phyloP scores from a whole-genome alignment of 2,329 filamentous ascomycete species.

The Allantophomopsis lycopodina region DNA sequence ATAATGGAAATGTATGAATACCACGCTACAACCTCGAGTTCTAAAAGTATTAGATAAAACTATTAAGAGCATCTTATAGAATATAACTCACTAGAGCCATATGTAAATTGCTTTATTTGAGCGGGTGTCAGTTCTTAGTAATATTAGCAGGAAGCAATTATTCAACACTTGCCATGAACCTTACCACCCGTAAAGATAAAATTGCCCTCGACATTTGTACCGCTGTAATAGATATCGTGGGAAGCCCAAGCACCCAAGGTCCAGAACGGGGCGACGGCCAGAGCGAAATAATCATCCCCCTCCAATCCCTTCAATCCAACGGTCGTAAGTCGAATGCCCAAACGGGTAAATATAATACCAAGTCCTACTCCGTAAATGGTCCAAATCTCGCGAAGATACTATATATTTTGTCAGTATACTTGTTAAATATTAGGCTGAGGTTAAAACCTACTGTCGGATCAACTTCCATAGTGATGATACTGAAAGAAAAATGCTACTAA shows the following conservation, averaged over 20 bases:
- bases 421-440: too few relatives aligned
- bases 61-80: constrained; percentile 13
- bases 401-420: not conserved
- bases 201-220: constrained; percentile 14
- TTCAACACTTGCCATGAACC: constrained; percentile 19
- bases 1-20: constrained; percentile 22
- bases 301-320: constrained; percentile 22
- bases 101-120: constrained; percentile 16
- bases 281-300: constrained; percentile 22
- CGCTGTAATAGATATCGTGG: constrained; percentile 8
- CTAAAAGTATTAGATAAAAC: constrained; percentile 16
- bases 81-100: constrained; percentile 6
- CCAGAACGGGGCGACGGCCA: too few relatives aligned
- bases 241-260: too few relatives aligned
- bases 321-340: constrained; percentile 20
- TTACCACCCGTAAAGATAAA: constrained; percentile 22
- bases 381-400: constrained; percentile 18
- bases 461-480: too few relatives aligned
- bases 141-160: not conserved
- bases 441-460: too few relatives aligned
- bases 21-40: constrained; percentile 23
- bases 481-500: too few relatives aligned
- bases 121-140: constrained; percentile 11
- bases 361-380: constrained; percentile 18
- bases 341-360: constrained; percentile 18